Conservation (phyloP, 164 flowering plant genomes). For the Vitis amurensis region DNA sequence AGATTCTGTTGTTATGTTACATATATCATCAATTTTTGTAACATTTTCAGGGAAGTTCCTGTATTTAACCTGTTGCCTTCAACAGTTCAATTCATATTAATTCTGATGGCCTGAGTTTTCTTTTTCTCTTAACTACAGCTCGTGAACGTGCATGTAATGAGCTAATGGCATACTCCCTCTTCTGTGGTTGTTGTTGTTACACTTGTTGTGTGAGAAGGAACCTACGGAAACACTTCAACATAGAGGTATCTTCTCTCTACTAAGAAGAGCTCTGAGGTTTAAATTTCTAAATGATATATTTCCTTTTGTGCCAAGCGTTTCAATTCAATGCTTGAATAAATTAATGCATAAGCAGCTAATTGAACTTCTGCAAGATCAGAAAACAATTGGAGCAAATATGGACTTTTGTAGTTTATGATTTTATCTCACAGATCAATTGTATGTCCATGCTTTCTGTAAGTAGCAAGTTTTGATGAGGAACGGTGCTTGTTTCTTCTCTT, state of each 20-base stretch:
- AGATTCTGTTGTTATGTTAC: not conserved
- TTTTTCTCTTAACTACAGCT: conserved; percentile 24
- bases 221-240: conserved; percentile 35
- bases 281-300: not conserved
- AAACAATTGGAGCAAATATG: too few species aligned
- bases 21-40: not conserved
- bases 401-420: not conserved
- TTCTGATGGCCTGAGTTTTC: not conserved
- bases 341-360: too few species aligned
- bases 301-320: not conserved
- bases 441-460: too few species aligned
- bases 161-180: conserved; percentile 40
- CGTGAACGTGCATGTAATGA: conserved; percentile 31
- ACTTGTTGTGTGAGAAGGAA: conserved; percentile 46
- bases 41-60: not conserved
- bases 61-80: not conserved
- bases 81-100: not conserved
- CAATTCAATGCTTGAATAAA: too few species aligned
- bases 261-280: not conserved
- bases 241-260: conserved; percentile 22
- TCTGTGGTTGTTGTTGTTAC: conserved; percentile 49
- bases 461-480: too few species aligned
- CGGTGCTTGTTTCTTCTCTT: too few species aligned
- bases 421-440: too few species aligned
- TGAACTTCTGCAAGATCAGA: too few species aligned